Conservation (phyloP, 1,284 basidiomycete genomes). For the Sporisorium reilianum region DNA sequence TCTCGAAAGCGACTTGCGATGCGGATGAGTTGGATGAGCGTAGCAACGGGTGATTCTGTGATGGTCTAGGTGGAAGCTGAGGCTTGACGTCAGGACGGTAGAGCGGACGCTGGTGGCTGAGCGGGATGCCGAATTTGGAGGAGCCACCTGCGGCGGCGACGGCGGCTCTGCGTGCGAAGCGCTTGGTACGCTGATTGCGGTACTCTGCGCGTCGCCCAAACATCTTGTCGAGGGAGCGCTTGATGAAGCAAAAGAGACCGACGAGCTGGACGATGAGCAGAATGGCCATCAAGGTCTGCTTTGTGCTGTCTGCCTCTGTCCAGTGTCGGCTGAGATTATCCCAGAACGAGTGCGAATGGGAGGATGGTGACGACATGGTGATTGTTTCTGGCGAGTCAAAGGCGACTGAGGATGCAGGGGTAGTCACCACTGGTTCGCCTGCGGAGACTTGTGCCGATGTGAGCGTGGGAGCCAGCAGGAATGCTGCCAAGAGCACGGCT, state of each 20-base stretch:
- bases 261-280: slow-evolving; percentile 43
- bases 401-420: not conserved
- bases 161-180: slow-evolving; percentile 43
- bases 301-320: slow-evolving; percentile 45
- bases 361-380: slow-evolving; percentile 12
- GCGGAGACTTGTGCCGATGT: slow-evolving; percentile 9
- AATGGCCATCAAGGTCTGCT: slow-evolving; percentile 53
- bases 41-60: slow-evolving; percentile 29
- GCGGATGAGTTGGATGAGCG: slow-evolving; percentile 13
- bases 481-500: slow-evolving; percentile 3
- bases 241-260: slow-evolving; percentile 34
- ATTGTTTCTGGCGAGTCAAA: slow-evolving; percentile 4
- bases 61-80: slow-evolving; percentile 38
- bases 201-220: slow-evolving; percentile 48
- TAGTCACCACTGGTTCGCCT: not conserved
- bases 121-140: slow-evolving; percentile 36
- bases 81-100: slow-evolving; percentile 41
- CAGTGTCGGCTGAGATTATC: slow-evolving; percentile 38
- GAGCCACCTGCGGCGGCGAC: slow-evolving; percentile 43
- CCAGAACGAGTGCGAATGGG: slow-evolving; percentile 26
- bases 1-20: slow-evolving; percentile 21
- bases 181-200: slow-evolving; percentile 42
- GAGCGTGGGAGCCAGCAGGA: slow-evolving; percentile 3
- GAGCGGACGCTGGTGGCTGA: slow-evolving; percentile 46
- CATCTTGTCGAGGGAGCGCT: slow-evolving; percentile 45